These are phyloP conservation scores for Lepidium africanum DNA, from an alignment of 345 rosid genomes.

Conservation along the genomic window DNA sequence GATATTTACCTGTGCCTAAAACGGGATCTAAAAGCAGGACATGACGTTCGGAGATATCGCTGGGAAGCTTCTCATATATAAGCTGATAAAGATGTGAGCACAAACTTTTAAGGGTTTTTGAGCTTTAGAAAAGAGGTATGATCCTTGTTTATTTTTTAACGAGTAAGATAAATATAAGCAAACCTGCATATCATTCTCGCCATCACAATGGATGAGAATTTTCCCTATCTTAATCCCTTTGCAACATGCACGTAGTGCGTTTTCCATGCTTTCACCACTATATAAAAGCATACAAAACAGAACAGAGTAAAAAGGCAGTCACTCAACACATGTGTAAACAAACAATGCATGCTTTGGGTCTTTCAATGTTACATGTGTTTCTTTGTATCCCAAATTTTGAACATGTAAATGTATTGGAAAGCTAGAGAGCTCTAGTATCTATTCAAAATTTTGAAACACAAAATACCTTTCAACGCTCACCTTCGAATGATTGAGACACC, in stretches of 20 bases:
- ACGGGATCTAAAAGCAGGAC: slow-evolving; percentile 96
- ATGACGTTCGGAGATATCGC: slow-evolving; percentile 90
- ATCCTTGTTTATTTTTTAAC: not conserved
- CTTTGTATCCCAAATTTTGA: no score
- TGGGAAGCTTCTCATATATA: slow-evolving; percentile 95
- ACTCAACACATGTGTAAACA: no score
- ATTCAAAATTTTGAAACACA: not conserved
- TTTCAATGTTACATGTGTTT: no score
- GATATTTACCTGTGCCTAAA: slow-evolving; percentile 66
- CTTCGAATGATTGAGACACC: slow-evolving; percentile 96
- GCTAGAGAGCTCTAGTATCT: not conserved
- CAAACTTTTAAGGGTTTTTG: no score
- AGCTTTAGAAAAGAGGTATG: not conserved
- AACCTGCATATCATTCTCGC: slow-evolving; percentile 97
- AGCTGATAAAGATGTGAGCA: slow-evolving; percentile 37
- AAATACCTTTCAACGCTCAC: slow-evolving; percentile 52
- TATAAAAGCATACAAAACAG: not conserved
- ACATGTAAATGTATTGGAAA: no score
- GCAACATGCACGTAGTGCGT: slow-evolving; percentile 94
- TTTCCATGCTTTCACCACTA: slow-evolving; percentile 99
- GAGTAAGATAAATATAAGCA: not conserved
- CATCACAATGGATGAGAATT: slow-evolving; percentile 91
- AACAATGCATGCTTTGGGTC: slow-evolving; percentile 6
- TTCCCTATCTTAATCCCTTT: slow-evolving; percentile 98
- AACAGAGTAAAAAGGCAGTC: no score